phyloP scores from a whole-genome alignment of 1,284 basidiomycete species.

The Somion occarium region DNA sequence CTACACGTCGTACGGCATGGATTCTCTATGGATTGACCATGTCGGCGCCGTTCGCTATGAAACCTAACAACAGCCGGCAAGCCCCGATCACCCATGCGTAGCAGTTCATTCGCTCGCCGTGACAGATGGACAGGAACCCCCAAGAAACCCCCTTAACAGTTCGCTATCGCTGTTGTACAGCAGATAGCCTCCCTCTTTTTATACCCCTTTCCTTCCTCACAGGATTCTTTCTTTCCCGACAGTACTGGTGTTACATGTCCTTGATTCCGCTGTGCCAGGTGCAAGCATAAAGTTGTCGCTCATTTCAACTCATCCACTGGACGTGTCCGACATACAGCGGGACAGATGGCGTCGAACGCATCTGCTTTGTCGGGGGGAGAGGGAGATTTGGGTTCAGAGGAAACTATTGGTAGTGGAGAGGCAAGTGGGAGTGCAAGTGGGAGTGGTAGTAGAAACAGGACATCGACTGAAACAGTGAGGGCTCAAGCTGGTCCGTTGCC shows the following conservation, averaged over 20 bases:
- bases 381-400: not conserved
- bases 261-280: constrained; percentile 33
- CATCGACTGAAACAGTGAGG: constrained; percentile 21
- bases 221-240: constrained; percentile 14
- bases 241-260: constrained; percentile 11
- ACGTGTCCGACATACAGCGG: constrained; percentile 6
- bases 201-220: constrained; percentile 2
- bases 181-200: constrained; percentile 1
- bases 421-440: not conserved
- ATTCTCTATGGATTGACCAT: no score
- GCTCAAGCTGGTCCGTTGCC: constrained; percentile 60
- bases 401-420: not conserved
- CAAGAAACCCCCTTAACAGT: not conserved
- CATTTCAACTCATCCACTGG: constrained; percentile 11
- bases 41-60: no score
- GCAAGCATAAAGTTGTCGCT: constrained; percentile 25
- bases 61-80: no score
- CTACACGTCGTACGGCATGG: no score
- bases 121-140: not conserved
- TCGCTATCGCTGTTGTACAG: constrained; percentile 8
- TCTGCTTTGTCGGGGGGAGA: constrained; percentile 5
- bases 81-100: no score
- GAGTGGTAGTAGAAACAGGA: not conserved
- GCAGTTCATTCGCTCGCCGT: no score
- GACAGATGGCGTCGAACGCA: constrained; percentile 20